Conservation (phyloP, 768 basidiomycete genomes). For the Auriscalpium vulgare region DNA sequence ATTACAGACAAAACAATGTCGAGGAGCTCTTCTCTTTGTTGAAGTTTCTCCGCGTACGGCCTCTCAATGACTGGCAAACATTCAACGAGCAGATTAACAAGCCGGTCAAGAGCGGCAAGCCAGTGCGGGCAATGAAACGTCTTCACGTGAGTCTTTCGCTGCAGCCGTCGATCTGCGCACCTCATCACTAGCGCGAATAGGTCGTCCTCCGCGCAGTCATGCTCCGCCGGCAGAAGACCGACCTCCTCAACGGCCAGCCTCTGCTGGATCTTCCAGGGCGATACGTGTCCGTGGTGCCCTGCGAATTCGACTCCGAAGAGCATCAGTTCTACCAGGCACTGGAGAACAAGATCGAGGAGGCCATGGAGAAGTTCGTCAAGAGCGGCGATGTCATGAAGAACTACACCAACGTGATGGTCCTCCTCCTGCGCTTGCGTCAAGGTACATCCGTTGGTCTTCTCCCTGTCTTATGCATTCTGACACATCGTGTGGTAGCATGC, state of each 20-base stretch:
- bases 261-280: slow-evolving; percentile 77
- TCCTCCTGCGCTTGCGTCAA: slow-evolving; percentile 82
- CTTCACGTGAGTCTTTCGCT: slow-evolving; percentile 47
- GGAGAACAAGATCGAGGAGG: slow-evolving; percentile 56
- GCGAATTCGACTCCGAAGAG: slow-evolving; percentile 73
- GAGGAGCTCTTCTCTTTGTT: slow-evolving; percentile 86
- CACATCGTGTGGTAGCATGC: slow-evolving; percentile 49
- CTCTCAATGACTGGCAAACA: slow-evolving; percentile 67
- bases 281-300: slow-evolving; percentile 60
- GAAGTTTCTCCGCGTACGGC: slow-evolving; percentile 79
- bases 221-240: slow-evolving; percentile 80
- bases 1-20: slow-evolving; percentile 44
- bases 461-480: not conserved
- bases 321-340: slow-evolving; percentile 70
- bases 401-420: slow-evolving; percentile 63
- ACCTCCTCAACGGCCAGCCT: slow-evolving; percentile 66
- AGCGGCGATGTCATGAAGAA: slow-evolving; percentile 41
- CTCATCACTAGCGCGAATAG: slow-evolving; percentile 24
- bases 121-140: slow-evolving; percentile 69
- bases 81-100: slow-evolving; percentile 77
- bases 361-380: slow-evolving; percentile 49
- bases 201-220: slow-evolving; percentile 80
- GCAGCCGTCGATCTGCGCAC: not conserved
- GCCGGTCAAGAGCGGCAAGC: slow-evolving; percentile 67
- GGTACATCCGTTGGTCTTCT: slow-evolving; percentile 36